Base-by-base conservation (phyloP, 2,329 filamentous ascomycete genomes). In the Hypoxylon sp. region DNA sequence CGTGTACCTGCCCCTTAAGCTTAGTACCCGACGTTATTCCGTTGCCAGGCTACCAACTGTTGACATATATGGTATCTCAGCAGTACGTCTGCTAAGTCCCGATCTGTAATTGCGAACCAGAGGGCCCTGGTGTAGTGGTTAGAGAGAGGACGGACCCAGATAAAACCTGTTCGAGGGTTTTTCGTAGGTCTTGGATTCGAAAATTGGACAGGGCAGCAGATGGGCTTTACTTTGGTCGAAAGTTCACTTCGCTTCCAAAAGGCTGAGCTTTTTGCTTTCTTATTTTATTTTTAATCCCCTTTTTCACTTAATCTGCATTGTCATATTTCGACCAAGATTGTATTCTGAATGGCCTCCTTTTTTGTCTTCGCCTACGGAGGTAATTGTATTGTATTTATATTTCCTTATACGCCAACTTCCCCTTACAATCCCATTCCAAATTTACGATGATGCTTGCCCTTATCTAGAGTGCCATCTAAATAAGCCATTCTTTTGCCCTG, bases 101-200 rank as follows among this genome's bases (percentile, higher is more conserved):
- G 38, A 41, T 10, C 38, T n/a, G n/a, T 30, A n/a, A 17, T 3
- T 9, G n/a, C 6, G 7, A 41, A 19, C 38, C 10, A 41, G 14
- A 41, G 9, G 38, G 38, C 38, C n/a, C n/a, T 41, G 38, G 38
- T 19, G 14, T 19, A 41, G 38, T 10, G n/a, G 38, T 41, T 41
- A 17, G n/a, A n/a, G 38, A 9, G 38, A 41, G 14, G 38, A 41
- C 14, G 38, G 38, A 41, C n/a, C 36, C 38, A 41, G 38, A 41
- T 19, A 41, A 41, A 41, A 41, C n/a, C 38, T 7, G 38, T 19
- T n/a, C 38, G n/a, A 5, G 38, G 38, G 38, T 41, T 41, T 41
- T 41, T 41, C 38, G 38, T 41, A 41, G 38, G 38, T 41, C 38
- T 41, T 41, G 5, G 38, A 10, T 41, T 41, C 38, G 38, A 41